A percentile compares a stretch with the other conserved stretches of the same genome.
phyloP scores from a whole-genome alignment of 176 grass and related monocot genomes.

The Oryza brachyantha region DNA sequence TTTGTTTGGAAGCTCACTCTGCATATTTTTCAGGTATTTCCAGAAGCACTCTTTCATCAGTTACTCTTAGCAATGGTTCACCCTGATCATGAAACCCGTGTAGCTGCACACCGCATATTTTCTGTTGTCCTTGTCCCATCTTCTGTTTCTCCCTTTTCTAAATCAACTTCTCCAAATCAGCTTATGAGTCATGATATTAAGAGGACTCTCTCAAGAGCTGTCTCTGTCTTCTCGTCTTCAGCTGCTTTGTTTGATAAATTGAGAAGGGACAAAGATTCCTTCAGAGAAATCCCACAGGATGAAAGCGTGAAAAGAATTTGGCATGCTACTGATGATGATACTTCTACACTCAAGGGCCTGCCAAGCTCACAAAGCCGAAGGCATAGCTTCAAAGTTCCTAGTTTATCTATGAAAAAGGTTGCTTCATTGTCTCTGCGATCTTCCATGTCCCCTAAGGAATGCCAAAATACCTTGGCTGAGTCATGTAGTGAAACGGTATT shows the following conservation, averaged over 20 bases:
- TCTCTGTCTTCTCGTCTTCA: slow-evolving; percentile 96
- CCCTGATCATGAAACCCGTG: slow-evolving; percentile 76
- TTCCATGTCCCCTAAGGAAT: slow-evolving; percentile 44
- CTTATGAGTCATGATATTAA: slow-evolving; percentile 60
- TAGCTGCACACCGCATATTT: slow-evolving; percentile 91
- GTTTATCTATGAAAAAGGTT: slow-evolving; percentile 48
- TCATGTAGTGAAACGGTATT: slow-evolving; percentile 50
- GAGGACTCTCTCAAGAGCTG: slow-evolving; percentile 89
- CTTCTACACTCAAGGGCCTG: background rate
- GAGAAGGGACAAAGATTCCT: slow-evolving; percentile 61
- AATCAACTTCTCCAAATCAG: slow-evolving; percentile 38
- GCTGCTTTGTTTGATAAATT: slow-evolving; percentile 93
- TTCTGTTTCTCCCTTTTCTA: slow-evolving; percentile 58
- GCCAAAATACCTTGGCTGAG: slow-evolving; percentile 35
- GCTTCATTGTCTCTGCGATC: slow-evolving; percentile 33
- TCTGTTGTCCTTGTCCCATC: slow-evolving; percentile 89
- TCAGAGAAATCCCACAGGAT: slow-evolving; percentile 39
- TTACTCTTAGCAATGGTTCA: slow-evolving; percentile 89
- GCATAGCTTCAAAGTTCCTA: slow-evolving; percentile 36
- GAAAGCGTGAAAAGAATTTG: slow-evolving; percentile 38
- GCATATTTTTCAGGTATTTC: slow-evolving; percentile 64
- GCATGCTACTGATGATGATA: slow-evolving; percentile 34
- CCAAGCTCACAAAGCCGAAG: background rate
- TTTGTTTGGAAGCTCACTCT: slow-evolving; percentile 14
- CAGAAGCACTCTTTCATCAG: slow-evolving; percentile 94